Evolutionary conservation across 2,329 filamentous ascomycete species (phyloP).

Genomic region (Trichoderma breve): DNA sequence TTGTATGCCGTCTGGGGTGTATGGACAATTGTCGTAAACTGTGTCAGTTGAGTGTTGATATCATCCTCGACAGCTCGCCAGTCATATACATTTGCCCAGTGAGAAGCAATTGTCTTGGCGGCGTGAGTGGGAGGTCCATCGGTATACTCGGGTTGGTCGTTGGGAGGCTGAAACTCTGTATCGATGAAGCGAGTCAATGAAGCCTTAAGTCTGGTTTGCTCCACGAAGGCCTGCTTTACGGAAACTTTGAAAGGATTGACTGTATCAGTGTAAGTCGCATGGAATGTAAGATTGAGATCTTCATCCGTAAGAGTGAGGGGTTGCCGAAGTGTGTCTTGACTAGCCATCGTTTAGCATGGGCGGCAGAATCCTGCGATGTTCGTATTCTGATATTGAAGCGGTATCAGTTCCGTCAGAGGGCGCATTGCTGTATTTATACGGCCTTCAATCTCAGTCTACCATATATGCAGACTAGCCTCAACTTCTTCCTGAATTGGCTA

Average conservation of each 20-base stretch:
- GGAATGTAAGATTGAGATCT: background rate
- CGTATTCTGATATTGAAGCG: background rate
- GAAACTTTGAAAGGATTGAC: background rate
- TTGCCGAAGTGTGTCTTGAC: background rate
- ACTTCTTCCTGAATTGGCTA: background rate
- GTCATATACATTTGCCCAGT: background rate
- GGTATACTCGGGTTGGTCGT: background rate
- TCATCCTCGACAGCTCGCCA: background rate
- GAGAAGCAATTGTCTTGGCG: background rate
- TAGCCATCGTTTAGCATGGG: background rate
- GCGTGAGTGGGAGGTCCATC: background rate
- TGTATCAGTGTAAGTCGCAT: background rate
- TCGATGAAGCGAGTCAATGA: background rate
- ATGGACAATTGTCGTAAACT: background rate
- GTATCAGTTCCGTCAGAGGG: background rate
- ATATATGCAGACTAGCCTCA: background rate
- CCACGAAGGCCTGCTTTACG: background rate
- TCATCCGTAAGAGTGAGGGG: background rate
- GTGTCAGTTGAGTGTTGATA: background rate
- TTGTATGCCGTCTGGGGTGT: background rate
- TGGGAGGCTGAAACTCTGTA: background rate
- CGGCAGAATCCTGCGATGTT: background rate
- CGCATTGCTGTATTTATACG: background rate
- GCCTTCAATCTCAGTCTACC: background rate
- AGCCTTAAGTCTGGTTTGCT: background rate